Percentiles rank a stretch among this genome's conserved stretches.
These are phyloP conservation scores for Trichoderma harzianum DNA, from an alignment of 2,329 filamentous ascomycete species.

Conservation along the genomic window DNA sequence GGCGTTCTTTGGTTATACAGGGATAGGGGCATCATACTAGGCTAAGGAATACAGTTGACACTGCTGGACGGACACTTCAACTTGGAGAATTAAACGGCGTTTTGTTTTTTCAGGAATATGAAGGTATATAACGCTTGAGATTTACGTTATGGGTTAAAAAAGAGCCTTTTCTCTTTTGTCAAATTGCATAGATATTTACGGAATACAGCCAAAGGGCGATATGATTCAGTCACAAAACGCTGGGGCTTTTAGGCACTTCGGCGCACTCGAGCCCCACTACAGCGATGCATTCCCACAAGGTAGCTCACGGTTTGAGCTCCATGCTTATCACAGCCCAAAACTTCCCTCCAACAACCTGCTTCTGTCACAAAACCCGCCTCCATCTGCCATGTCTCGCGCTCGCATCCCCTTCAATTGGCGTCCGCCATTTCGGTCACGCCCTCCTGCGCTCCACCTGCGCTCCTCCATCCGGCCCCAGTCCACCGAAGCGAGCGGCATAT, in stretches of 20 bases:
- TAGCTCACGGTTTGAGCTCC: neutral
- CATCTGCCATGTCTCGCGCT: slow-evolving; percentile 28
- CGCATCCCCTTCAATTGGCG: slow-evolving; percentile 24
- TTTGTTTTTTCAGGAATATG: neutral
- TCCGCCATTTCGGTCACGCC: slow-evolving; percentile 20
- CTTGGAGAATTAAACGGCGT: neutral
- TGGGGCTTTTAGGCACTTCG: neutral
- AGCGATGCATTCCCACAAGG: neutral
- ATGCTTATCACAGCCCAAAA: neutral
- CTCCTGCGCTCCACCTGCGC: slow-evolving; percentile 9
- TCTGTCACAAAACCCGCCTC: neutral
- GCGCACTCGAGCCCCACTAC: neutral
- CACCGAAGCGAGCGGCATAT: slow-evolving; percentile 25
- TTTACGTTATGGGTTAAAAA: neutral
- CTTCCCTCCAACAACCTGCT: neutral
- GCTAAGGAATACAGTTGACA: neutral
- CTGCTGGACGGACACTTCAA: slow-evolving; percentile 10
- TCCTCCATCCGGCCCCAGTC: slow-evolving; percentile 25
- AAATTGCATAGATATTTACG: neutral
- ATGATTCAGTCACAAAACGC: neutral
- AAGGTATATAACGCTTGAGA: neutral
- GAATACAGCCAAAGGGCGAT: neutral
- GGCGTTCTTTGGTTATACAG: neutral
- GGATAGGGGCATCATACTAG: neutral
- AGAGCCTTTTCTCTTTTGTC: neutral